Evolutionary conservation across 148 eudicot species (phyloP).

Genomic region (Pouteria glomerata): DNA sequence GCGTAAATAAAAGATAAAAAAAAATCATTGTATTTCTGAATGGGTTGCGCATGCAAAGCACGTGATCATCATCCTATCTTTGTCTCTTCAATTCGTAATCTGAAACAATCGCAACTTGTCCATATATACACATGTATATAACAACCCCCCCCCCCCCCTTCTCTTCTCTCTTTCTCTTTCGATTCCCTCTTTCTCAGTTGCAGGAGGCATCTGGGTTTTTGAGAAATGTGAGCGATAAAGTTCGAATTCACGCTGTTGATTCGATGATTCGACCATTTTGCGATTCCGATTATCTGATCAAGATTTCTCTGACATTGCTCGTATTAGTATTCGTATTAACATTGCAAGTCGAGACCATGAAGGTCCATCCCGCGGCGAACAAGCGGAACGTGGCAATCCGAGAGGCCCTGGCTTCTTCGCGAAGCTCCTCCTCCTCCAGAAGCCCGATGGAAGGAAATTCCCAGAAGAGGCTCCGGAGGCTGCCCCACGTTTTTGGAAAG

Average conservation of each 20-base stretch:
- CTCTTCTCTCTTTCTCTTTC: too few species aligned
- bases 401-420: background rate
- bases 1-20: too few species aligned
- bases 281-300: background rate
- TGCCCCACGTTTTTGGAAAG: conserved; percentile 68
- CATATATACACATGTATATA: too few species aligned
- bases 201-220: too few species aligned
- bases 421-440: background rate
- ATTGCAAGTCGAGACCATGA: background rate
- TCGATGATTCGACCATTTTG: background rate
- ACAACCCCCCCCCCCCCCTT: too few species aligned
- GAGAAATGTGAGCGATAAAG: too few species aligned
- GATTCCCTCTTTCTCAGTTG: too few species aligned
- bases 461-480: conserved; percentile 42
- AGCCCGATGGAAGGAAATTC: background rate
- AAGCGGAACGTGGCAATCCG: conserved; percentile 19
- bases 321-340: background rate
- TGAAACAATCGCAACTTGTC: too few species aligned
- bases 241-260: background rate
- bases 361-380: conserved; percentile 4
- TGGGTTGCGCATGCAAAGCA: too few species aligned
- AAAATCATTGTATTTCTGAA: too few species aligned
- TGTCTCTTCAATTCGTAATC: too few species aligned
- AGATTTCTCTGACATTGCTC: conserved; percentile 3
- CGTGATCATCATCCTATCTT: too few species aligned